These are phyloP conservation scores for Houttuynia cordata DNA, from an alignment of 164 flowering plant genomes.

Conservation along the genomic window DNA sequence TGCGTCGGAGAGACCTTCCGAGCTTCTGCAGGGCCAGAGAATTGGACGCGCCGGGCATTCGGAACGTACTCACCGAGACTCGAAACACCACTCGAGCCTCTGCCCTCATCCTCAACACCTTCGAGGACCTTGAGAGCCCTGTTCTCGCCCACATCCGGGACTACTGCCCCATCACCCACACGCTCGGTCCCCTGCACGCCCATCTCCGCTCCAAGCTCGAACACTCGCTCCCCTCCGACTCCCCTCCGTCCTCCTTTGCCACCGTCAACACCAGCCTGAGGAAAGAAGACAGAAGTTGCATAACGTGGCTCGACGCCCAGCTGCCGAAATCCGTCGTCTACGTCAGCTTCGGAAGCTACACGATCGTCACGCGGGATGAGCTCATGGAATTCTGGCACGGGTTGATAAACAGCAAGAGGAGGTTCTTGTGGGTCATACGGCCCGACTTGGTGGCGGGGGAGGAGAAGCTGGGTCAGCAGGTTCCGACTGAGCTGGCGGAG, in stretches of 20 bases:
- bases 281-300: slow-evolving; percentile 32
- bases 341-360: slow-evolving; percentile 47
- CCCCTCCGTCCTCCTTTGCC: background rate
- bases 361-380: slow-evolving; percentile 9
- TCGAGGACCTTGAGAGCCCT: slow-evolving; percentile 20
- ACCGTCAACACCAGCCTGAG: slow-evolving; percentile 19
- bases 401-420: slow-evolving; percentile 22
- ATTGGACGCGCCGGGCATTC: slow-evolving; percentile 3
- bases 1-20: slow-evolving; percentile 25
- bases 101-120: slow-evolving; percentile 22
- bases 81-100: slow-evolving; percentile 8
- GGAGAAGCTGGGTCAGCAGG: slow-evolving; percentile 2
- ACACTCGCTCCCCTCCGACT: background rate
- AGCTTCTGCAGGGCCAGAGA: slow-evolving; percentile 15
- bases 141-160: slow-evolving; percentile 14
- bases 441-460: slow-evolving; percentile 13
- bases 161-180: slow-evolving; percentile 9
- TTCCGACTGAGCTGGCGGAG: slow-evolving; percentile 11
- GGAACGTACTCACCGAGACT: slow-evolving; percentile 3
- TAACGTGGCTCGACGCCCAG: slow-evolving; percentile 40
- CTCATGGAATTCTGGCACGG: slow-evolving; percentile 45
- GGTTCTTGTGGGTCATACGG: slow-evolving; percentile 44
- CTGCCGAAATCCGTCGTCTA: slow-evolving; percentile 36
- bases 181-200: slow-evolving; percentile 22
- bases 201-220: slow-evolving; percentile 6